phyloP scores from a whole-genome alignment of 345 rosid genomes.

The Eucalyptus regnans region DNA sequence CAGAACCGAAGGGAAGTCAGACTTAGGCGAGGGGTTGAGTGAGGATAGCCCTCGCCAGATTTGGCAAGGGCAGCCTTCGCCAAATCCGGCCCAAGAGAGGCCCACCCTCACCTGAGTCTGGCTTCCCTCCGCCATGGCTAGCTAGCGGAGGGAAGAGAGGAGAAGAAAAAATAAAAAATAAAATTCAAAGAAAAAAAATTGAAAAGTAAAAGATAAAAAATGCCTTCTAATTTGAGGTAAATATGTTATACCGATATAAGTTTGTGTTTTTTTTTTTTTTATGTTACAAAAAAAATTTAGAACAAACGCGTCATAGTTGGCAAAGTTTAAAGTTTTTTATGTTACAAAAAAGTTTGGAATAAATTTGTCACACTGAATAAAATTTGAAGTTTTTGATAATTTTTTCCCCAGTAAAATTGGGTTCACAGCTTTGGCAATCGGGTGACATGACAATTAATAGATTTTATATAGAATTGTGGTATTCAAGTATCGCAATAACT shows the following conservation, averaged over 20 bases:
- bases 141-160: too few relatives aligned
- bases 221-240: too few relatives aligned
- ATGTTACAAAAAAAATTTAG: too few relatives aligned
- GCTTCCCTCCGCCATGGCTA: too few relatives aligned
- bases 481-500: background rate
- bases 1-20: rapidly evolving
- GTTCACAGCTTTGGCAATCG: rapidly evolving
- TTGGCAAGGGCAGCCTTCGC: rapidly evolving
- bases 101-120: rapidly evolving
- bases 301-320: rapidly evolving
- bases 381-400: rapidly evolving
- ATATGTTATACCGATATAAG: rapidly evolving
- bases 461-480: background rate
- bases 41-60: too few relatives aligned
- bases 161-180: too few relatives aligned
- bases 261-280: too few relatives aligned
- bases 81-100: too few relatives aligned
- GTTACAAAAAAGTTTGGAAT: rapidly evolving
- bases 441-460: background rate
- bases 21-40: too few relatives aligned
- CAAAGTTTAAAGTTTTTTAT: too few relatives aligned
- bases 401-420: background rate
- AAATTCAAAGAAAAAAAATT: too few relatives aligned
- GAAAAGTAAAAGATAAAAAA: too few relatives aligned
- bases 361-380: rapidly evolving